These are phyloP conservation scores for Solanum hybrid DNA, from an alignment of 305 asterid species.

Conservation along the genomic window DNA sequence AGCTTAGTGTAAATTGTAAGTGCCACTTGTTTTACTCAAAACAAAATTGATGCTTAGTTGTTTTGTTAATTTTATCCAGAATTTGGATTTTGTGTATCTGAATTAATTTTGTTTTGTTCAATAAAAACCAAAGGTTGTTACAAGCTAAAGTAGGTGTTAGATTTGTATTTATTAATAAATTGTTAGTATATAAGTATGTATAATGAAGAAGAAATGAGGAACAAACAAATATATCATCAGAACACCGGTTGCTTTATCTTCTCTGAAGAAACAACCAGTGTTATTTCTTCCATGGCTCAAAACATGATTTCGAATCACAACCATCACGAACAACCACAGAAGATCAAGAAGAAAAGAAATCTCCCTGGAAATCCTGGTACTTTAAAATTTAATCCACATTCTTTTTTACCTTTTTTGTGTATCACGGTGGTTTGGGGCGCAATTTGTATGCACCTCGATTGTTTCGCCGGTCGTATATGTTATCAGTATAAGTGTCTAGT, in stretches of 20 bases:
- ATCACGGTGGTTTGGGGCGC: neutral
- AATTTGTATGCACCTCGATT: neutral
- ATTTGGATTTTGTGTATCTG: conserved; percentile 18
- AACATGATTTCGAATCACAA: conserved; percentile 16
- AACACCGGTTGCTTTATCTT: conserved; percentile 26
- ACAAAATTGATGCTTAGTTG: conserved; percentile 7
- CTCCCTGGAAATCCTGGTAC: conserved; percentile 77
- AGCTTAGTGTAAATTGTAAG: neutral
- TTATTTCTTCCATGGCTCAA: conserved; percentile 27
- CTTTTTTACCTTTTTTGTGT: too few species aligned
- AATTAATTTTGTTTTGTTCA: conserved; percentile 17
- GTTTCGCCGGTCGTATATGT: neutral
- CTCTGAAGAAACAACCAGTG: conserved; percentile 30
- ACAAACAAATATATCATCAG: conserved; percentile 6
- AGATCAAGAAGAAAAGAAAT: conserved; percentile 57
- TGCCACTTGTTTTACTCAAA: conserved; percentile 23
- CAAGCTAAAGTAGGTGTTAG: neutral
- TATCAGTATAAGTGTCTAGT: neutral
- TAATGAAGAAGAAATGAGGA: conserved; percentile 1
- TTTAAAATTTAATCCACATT: neutral
- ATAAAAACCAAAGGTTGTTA: conserved; percentile 29
- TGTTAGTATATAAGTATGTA: neutral
- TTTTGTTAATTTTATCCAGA: conserved; percentile 8
- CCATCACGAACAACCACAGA: conserved; percentile 21
- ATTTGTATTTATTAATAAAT: conserved; percentile 1